Evolutionary conservation across 768 basidiomycete species (phyloP).

Genomic region (Auricularia heimuer): DNA sequence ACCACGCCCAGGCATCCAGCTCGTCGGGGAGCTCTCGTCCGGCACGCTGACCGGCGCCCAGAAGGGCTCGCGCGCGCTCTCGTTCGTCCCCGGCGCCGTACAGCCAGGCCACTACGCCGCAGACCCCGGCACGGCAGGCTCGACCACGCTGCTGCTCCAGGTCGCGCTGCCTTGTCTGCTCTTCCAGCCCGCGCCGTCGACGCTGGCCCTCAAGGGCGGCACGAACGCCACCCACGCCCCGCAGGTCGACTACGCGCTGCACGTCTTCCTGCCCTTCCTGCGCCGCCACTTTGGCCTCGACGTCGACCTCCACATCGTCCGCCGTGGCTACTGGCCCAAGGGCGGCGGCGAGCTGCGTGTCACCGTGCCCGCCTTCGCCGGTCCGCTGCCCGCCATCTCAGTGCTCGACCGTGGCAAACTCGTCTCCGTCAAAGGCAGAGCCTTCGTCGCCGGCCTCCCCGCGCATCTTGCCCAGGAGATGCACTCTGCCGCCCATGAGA

Average conservation of each 20-base stretch:
- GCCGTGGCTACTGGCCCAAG: constrained; percentile 62
- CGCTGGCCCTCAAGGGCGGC: constrained; percentile 52
- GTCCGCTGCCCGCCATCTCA: constrained; percentile 34
- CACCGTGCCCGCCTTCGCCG: constrained; percentile 23
- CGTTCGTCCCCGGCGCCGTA: constrained; percentile 44
- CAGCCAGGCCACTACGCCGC: constrained; percentile 34
- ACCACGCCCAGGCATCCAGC: constrained; percentile 43
- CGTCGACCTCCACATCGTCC: constrained; percentile 36
- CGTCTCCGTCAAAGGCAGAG: constrained; percentile 40
- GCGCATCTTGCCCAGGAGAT: constrained; percentile 43
- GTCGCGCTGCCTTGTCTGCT: constrained; percentile 59
- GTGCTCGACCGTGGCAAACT: constrained; percentile 51
- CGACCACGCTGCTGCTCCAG: constrained; percentile 62
- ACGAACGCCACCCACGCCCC: constrained; percentile 66
- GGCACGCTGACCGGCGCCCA: constrained; percentile 46
- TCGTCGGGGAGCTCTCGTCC: constrained; percentile 51
- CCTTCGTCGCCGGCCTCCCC: constrained; percentile 63
- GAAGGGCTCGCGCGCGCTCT: constrained; percentile 42
- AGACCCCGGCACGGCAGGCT: constrained; percentile 54
- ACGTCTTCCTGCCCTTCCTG: constrained; percentile 62
- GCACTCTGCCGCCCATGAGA: constrained; percentile 39
- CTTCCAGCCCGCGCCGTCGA: constrained; percentile 35
- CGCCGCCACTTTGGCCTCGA: constrained; percentile 41
- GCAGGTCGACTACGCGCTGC: constrained; percentile 62
- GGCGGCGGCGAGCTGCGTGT: constrained; percentile 58